Base-by-base conservation (phyloP, 306 rosid genomes). In the Prunus armeniaca region DNA sequence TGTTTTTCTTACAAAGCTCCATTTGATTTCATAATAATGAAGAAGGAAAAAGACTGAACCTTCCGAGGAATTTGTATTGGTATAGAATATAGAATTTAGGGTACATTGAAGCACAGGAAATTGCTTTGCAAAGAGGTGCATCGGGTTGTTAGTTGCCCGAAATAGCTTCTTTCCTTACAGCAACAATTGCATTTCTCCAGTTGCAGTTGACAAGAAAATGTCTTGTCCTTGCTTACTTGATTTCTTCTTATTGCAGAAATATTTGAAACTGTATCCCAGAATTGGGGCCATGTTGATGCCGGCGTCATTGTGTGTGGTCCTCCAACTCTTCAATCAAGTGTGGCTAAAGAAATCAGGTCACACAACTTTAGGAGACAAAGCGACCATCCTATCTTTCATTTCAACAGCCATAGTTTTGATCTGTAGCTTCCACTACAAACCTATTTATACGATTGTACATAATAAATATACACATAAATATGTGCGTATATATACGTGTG, bases 221-320 rank as follows among this genome's bases (percentile, higher is more conserved):
- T 51, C 56, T 52, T 52, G 20, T 52, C 22, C 5, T 14, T 22
- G 34, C 30, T 60, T 60, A 25, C 66, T 12, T 61, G 10, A 5
- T 9, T 9, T 12, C 13, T 56, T 69, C 34, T 49, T 68, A 20
- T 22, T 82, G 96, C 92, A 94, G 97, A 85, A 71, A 92, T 85
- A 62, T 88, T 92, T 54, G 91, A 57, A 50, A 30, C 45, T 30
- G 68, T 86, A 78, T 87, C 96, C 3, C 88, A 86, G 78, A 71
- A 79, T 60, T 90, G 97, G 93, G 91, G 92, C 0, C 78, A 32
- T 41, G 93, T 92, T 51, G 92, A 94, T 73, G 87, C 80, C 12
- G 98, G 95, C 24, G 92, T 94, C 6, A n/a, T 94, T 50, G 92
- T 92, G 34, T 94, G 98, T 77, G 98, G 98, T 69, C 98, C 97